A percentile compares a stretch with the other conserved stretches of the same genome.
These are phyloP conservation scores for Colletotrichum sp. DNA, from an alignment of 2,329 filamentous ascomycete genomes.

Conservation along the genomic window DNA sequence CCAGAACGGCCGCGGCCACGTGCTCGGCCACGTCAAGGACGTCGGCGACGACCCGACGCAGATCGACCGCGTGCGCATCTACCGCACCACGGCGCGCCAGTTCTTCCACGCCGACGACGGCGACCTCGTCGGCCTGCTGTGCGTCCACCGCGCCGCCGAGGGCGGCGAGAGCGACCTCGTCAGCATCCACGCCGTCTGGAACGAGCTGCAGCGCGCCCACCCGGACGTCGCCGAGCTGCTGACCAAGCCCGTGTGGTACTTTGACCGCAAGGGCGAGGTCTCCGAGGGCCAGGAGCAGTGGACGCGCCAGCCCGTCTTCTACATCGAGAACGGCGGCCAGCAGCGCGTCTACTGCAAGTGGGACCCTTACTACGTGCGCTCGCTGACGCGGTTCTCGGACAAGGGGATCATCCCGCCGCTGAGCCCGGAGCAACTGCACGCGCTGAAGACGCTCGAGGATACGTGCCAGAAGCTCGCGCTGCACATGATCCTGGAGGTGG, in stretches of 20 bases:
- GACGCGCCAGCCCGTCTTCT: slow-evolving; percentile 75
- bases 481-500: slow-evolving; percentile 84
- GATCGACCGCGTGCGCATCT: slow-evolving; percentile 89
- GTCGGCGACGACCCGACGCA: slow-evolving; percentile 80
- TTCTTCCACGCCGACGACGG: slow-evolving; percentile 87
- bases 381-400: slow-evolving; percentile 76
- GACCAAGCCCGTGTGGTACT: slow-evolving; percentile 85
- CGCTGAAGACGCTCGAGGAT: slow-evolving; percentile 73
- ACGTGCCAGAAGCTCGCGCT: slow-evolving; percentile 75
- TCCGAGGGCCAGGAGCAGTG: slow-evolving; percentile 77
- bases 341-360: slow-evolving; percentile 81
- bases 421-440: slow-evolving; percentile 70
- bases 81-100: slow-evolving; percentile 83
- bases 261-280: slow-evolving; percentile 87
- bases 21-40: slow-evolving; percentile 89
- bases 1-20: slow-evolving; percentile 84
- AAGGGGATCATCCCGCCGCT: slow-evolving; percentile 75
- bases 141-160: slow-evolving; percentile 77
- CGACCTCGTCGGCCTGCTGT: slow-evolving; percentile 84
- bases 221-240: slow-evolving; percentile 80
- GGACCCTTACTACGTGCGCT: slow-evolving; percentile 88
- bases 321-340: slow-evolving; percentile 72
- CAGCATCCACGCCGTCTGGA: slow-evolving; percentile 81
- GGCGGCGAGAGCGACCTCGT: slow-evolving; percentile 86
- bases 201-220: slow-evolving; percentile 74